phyloP scores from a whole-genome alignment of 257 asterid species.

The Capsicum baccatum region DNA sequence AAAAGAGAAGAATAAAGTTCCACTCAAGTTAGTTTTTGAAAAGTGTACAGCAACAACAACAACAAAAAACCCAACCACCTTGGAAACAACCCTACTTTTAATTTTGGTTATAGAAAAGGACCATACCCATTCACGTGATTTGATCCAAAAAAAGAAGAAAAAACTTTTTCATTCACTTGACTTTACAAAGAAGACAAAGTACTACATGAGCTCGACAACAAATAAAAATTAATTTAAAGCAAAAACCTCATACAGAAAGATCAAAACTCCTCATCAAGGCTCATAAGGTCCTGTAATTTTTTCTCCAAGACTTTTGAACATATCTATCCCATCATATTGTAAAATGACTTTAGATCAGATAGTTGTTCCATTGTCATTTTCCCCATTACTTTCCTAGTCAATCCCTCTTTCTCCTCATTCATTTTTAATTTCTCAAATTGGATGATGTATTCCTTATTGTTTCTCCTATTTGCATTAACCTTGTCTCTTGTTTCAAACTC shows the following conservation, averaged over 20 bases:
- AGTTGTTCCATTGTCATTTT: constrained; percentile 51
- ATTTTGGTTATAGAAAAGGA: no score
- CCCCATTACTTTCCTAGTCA: constrained; percentile 50
- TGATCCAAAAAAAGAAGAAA: no score
- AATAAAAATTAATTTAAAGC: neutral
- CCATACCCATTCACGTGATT: no score
- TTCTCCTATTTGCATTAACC: constrained; percentile 60
- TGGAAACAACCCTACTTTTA: no score
- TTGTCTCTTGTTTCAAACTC: constrained; percentile 47
- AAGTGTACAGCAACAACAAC: neutral
- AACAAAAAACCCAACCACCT: neutral
- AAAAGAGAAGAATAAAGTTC: no score
- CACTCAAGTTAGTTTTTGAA: neutral
- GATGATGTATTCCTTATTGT: constrained; percentile 51
- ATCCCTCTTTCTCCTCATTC: constrained; percentile 43
- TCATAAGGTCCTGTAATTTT: constrained; percentile 36
- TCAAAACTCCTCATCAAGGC: constrained; percentile 28
- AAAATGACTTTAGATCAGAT: constrained; percentile 46
- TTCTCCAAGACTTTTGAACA: constrained; percentile 50
- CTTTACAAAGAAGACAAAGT: neutral
- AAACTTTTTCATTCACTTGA: neutral
- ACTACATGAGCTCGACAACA: neutral
- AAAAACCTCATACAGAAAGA: neutral
- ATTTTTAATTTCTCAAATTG: constrained; percentile 40
- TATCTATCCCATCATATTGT: constrained; percentile 52